These are phyloP conservation scores for Blastomyces parvus DNA, from an alignment of 2,329 filamentous ascomycete genomes.

Conservation along the genomic window DNA sequence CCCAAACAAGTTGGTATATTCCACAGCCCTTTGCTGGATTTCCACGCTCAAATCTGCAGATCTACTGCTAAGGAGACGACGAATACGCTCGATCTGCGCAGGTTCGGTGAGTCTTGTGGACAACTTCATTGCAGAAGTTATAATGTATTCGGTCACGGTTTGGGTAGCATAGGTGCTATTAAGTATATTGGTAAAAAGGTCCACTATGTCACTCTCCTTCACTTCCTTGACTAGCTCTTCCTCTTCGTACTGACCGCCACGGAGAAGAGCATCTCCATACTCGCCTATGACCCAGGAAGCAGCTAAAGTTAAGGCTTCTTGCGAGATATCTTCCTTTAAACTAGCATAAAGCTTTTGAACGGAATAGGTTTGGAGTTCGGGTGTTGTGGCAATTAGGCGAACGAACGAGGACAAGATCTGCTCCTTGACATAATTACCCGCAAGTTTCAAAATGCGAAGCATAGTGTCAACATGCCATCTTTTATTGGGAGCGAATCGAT, in stretches of 20 bases:
- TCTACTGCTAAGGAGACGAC: slow-evolving; percentile 64
- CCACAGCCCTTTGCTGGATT: slow-evolving; percentile 89
- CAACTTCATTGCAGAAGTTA: slow-evolving; percentile 89
- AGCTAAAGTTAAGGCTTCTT: slow-evolving; percentile 87
- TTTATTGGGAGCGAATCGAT: slow-evolving; percentile 93
- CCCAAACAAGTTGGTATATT: slow-evolving; percentile 89
- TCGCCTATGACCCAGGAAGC: slow-evolving; percentile 97
- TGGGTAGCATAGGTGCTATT: slow-evolving; percentile 92
- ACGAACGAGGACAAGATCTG: slow-evolving; percentile 96
- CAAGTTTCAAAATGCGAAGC: slow-evolving; percentile 82
- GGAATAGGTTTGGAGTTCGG: slow-evolving; percentile 90
- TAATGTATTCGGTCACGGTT: slow-evolving; percentile 87
- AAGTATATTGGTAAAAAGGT: slow-evolving; percentile 83
- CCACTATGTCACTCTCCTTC: slow-evolving; percentile 80
- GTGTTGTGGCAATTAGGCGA: slow-evolving; percentile 84
- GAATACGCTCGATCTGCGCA: slow-evolving; percentile 76
- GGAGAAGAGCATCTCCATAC: slow-evolving; percentile 82
- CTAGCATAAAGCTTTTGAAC: slow-evolving; percentile 89
- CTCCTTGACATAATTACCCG: slow-evolving; percentile 95
- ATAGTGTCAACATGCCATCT: slow-evolving; percentile 98
- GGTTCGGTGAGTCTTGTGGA: slow-evolving; percentile 77
- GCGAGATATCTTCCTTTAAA: slow-evolving; percentile 92
- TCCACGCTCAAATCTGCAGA: slow-evolving; percentile 88
- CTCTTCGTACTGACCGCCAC: slow-evolving; percentile 85
- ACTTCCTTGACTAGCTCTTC: slow-evolving; percentile 78